Percentiles rank a stretch among this genome's conserved stretches.
Evolutionary conservation across 306 rosid genomes (phyloP).

Genomic region (Pyrus pyrifolia): DNA sequence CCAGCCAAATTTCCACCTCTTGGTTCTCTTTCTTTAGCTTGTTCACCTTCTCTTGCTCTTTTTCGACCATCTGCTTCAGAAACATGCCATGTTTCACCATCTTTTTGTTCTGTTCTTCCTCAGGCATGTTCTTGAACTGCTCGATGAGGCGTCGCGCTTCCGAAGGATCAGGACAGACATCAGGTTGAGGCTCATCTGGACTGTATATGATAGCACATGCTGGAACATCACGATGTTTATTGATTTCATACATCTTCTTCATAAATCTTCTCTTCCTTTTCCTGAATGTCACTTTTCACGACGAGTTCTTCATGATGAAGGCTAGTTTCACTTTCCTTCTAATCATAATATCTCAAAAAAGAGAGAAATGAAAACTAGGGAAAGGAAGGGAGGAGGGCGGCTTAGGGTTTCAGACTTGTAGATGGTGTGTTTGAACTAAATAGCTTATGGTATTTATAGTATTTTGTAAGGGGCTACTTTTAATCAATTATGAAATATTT

Average conservation of each 20-base stretch:
- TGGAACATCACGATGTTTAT: conserved; percentile 42
- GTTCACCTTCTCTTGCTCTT: conserved; percentile 16
- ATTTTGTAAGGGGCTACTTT: neutral
- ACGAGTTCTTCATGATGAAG: conserved; percentile 24
- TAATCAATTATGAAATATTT: neutral
- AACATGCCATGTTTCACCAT: conserved; percentile 25
- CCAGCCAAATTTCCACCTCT: conserved; percentile 6
- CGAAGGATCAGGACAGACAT: conserved; percentile 37
- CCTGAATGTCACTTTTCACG: conserved; percentile 48
- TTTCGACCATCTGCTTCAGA: conserved; percentile 17
- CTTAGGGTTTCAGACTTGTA: too few species aligned
- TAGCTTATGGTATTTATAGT: neutral
- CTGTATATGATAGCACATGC: conserved; percentile 48
- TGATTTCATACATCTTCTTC: conserved; percentile 49
- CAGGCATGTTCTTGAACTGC: conserved; percentile 22
- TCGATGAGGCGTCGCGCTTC: conserved; percentile 20
- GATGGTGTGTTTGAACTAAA: neutral
- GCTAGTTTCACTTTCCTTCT: conserved; percentile 50
- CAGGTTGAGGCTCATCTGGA: conserved; percentile 35
- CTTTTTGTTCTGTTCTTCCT: conserved; percentile 19
- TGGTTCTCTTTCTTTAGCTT: conserved; percentile 23
- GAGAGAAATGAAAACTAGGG: neutral
- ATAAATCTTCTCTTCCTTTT: conserved; percentile 54
- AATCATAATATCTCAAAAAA: conserved; percentile 26
- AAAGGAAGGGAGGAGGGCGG: too few species aligned